Evolutionary conservation across 805 yeast species (phyloP).

Genomic region (Saccharomyces mikatae): DNA sequence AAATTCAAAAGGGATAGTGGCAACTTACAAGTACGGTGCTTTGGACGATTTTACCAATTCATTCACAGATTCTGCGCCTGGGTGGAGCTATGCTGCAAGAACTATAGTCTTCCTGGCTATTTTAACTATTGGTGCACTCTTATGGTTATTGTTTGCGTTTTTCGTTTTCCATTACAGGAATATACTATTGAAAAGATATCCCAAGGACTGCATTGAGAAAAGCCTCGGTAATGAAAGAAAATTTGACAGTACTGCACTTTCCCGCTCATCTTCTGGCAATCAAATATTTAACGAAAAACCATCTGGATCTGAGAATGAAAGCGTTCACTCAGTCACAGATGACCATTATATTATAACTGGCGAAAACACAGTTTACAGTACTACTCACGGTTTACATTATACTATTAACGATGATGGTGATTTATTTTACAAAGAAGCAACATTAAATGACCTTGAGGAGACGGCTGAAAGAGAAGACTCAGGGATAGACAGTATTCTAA

Average conservation of each 20-base stretch:
- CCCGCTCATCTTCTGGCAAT: neutral
- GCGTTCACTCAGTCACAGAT: neutral
- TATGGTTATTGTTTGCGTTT: constrained; percentile 3
- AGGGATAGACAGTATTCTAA: neutral
- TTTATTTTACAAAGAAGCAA: constrained; percentile 14
- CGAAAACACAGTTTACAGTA: constrained; percentile 15
- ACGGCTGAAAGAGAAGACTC: neutral
- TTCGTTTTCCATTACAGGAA: neutral
- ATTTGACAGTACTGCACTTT: neutral
- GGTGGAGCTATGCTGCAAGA: neutral
- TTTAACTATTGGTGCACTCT: neutral
- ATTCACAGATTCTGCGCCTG: neutral
- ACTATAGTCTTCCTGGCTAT: neutral
- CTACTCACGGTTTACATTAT: constrained; percentile 18
- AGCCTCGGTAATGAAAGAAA: neutral
- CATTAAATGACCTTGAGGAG: neutral
- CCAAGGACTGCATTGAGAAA: neutral
- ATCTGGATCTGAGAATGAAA: neutral
- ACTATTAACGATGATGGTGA: constrained; percentile 20
- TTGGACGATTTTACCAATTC: neutral
- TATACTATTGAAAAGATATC: neutral
- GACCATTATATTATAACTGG: constrained; percentile 6
- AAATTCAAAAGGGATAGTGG: neutral
- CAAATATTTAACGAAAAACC: neutral
- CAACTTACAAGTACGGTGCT: neutral